A percentile compares a stretch with the other conserved stretches of the same genome.
Evolutionary conservation across 192 early-diverging fungal genomes (phyloP).

Genomic region (Cladochytrium replicatum): DNA sequence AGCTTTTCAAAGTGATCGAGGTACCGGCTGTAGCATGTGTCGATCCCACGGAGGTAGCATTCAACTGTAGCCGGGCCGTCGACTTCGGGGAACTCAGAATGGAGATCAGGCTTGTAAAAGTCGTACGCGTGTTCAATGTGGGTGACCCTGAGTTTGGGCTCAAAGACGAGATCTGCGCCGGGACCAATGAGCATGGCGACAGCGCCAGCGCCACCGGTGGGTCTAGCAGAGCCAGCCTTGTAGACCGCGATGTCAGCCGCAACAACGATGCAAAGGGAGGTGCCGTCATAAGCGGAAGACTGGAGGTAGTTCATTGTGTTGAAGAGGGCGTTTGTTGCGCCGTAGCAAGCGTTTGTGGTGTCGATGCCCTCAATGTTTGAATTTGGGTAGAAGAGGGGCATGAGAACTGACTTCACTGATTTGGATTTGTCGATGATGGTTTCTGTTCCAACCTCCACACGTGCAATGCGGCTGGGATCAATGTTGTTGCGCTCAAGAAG

Average conservation of each 20-base stretch:
- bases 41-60: slow-evolving; percentile 86
- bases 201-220: slow-evolving; percentile 88
- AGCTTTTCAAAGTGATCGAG: slow-evolving; percentile 56
- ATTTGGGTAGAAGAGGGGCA: slow-evolving; percentile 93
- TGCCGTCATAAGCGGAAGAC: slow-evolving; percentile 88
- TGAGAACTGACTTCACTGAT: slow-evolving; percentile 91
- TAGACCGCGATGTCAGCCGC: slow-evolving; percentile 98
- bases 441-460: slow-evolving; percentile 96
- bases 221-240: slow-evolving; percentile 78
- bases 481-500: slow-evolving; percentile 92
- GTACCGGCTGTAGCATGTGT: slow-evolving; percentile 79
- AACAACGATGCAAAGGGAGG: slow-evolving; percentile 71
- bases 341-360: slow-evolving; percentile 98
- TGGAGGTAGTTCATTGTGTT: slow-evolving; percentile 97
- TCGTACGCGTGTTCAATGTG: slow-evolving; percentile 98
- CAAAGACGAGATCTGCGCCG: slow-evolving; percentile 88
- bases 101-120: slow-evolving; percentile 98
- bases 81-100: slow-evolving; percentile 94
- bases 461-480: slow-evolving; percentile 74
- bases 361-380: slow-evolving; percentile 92
- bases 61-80: slow-evolving; percentile 90
- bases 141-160: slow-evolving; percentile 73
- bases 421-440: slow-evolving; percentile 99
- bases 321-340: slow-evolving; percentile 92
- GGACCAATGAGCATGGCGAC: slow-evolving; percentile 87